phyloP scores from a whole-genome alignment of 345 rosid species.

The Hypericum perforatum region DNA sequence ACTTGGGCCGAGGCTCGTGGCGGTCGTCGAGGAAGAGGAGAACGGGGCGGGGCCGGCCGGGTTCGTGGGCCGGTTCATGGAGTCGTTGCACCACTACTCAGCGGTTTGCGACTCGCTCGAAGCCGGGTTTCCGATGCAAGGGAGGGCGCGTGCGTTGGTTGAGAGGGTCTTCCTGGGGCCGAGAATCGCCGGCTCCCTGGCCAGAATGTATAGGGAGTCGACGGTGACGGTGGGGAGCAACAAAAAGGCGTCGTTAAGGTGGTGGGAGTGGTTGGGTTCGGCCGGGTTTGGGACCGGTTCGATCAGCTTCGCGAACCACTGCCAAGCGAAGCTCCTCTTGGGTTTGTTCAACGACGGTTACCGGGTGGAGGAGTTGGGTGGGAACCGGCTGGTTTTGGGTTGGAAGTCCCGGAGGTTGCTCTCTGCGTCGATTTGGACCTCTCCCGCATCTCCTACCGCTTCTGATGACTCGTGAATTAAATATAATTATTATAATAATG shows the following conservation, averaged over 20 bases:
- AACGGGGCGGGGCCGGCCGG: slow-evolving; percentile 34
- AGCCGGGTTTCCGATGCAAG: slow-evolving; percentile 61
- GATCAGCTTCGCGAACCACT: slow-evolving; percentile 70
- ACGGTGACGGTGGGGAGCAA: too few relatives aligned
- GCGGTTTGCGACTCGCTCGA: slow-evolving; percentile 77
- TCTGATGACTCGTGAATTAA: slow-evolving; percentile 23
- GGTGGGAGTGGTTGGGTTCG: slow-evolving; percentile 43
- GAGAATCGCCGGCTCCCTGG: slow-evolving; percentile 43
- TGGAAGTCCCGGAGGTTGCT: slow-evolving; percentile 82
- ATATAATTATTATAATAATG: not conserved
- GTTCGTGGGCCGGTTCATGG: slow-evolving; percentile 66
- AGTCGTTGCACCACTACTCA: slow-evolving; percentile 71
- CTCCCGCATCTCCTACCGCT: slow-evolving; percentile 13
- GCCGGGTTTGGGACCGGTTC: slow-evolving; percentile 35
- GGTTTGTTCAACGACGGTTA: slow-evolving; percentile 75
- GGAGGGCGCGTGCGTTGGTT: slow-evolving; percentile 50
- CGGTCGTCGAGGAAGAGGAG: slow-evolving; percentile 59
- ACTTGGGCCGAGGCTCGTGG: slow-evolving; percentile 44
- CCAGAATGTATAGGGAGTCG: slow-evolving; percentile 28
- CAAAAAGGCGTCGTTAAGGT: slow-evolving; percentile 10
- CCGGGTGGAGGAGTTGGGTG: slow-evolving; percentile 51
- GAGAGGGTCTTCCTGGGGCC: slow-evolving; percentile 69
- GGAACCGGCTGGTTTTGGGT: slow-evolving; percentile 54
- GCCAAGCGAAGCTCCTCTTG: slow-evolving; percentile 72
- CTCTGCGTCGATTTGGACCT: slow-evolving; percentile 71